Conservation (phyloP, 169 alveolate species). For the Plasmodium ovale region DNA sequence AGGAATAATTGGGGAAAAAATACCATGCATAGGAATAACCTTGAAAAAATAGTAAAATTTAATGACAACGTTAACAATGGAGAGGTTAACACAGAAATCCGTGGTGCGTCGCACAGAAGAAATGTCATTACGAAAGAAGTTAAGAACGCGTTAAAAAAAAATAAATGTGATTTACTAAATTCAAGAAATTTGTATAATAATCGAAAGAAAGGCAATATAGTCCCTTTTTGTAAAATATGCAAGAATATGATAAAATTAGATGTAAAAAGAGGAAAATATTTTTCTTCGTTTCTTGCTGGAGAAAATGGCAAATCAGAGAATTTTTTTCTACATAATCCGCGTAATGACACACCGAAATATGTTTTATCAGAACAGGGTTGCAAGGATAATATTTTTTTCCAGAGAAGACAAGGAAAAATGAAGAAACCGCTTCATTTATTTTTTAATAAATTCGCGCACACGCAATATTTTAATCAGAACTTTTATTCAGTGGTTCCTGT, state of each 20-base stretch:
- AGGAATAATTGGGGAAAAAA: too few species aligned
- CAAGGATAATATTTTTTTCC: background rate
- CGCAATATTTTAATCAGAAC: background rate
- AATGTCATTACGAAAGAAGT: background rate
- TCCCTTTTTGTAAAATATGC: background rate
- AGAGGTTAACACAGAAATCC: too few species aligned
- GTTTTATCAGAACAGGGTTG: background rate
- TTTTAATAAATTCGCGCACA: slow-evolving; percentile 7
- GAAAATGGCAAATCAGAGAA: background rate
- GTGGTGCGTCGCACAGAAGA: background rate
- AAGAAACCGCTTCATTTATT: background rate
- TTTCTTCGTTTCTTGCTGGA: background rate
- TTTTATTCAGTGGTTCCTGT: slow-evolving; percentile 6
- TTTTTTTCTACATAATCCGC: background rate
- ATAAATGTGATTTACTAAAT: background rate
- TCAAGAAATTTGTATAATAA: background rate
- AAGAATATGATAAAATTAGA: background rate
- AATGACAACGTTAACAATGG: too few species aligned
- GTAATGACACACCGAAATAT: background rate
- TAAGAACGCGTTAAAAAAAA: background rate
- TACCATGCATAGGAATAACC: too few species aligned
- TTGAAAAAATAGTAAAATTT: too few species aligned
- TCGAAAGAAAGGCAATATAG: background rate
- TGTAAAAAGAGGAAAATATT: background rate
- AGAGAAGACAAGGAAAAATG: background rate